phyloP scores from a whole-genome alignment of 2,329 filamentous ascomycete species.

The Hypoxylon sp. region DNA sequence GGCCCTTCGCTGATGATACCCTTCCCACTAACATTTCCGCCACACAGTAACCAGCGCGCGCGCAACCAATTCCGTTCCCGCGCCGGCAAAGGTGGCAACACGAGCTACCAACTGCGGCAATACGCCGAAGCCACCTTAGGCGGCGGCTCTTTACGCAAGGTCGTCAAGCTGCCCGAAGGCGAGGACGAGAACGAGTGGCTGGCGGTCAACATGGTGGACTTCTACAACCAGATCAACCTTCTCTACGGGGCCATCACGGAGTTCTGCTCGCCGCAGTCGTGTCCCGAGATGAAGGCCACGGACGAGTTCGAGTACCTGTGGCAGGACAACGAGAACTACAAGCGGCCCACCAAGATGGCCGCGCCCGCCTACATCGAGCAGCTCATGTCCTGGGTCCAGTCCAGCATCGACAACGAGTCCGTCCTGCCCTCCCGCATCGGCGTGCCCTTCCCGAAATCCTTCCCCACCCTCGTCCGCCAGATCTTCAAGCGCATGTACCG shows the following conservation, averaged over 20 bases:
- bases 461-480: constrained; percentile 88
- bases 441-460: constrained; percentile 94
- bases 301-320: constrained; percentile 99
- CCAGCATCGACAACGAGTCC: constrained; percentile 93
- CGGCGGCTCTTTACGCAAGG: constrained; percentile 93
- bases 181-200: constrained; percentile 99
- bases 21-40: constrained; percentile 32
- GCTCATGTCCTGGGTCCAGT: constrained; percentile 96
- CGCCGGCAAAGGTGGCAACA: constrained; percentile 86
- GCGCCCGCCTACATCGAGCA: constrained; percentile 98
- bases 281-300: constrained; percentile 99
- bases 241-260: constrained; percentile 99
- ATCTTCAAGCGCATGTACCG: constrained; percentile 99
- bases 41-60: constrained; percentile 82
- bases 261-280: constrained; percentile 97
- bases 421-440: constrained; percentile 96
- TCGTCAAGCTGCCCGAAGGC: constrained; percentile 95
- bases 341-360: constrained; percentile 97
- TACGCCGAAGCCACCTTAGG: constrained; percentile 98
- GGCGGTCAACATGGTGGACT: constrained; percentile 98
- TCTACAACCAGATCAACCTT: constrained; percentile 99
- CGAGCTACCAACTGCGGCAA: constrained; percentile 91
- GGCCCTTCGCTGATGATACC: constrained; percentile 54
- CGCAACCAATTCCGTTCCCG: constrained; percentile 93
- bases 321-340: constrained; percentile 96